These are phyloP conservation scores for Gymnopilus junonius DNA, from an alignment of 768 basidiomycete genomes.

Conservation along the genomic window DNA sequence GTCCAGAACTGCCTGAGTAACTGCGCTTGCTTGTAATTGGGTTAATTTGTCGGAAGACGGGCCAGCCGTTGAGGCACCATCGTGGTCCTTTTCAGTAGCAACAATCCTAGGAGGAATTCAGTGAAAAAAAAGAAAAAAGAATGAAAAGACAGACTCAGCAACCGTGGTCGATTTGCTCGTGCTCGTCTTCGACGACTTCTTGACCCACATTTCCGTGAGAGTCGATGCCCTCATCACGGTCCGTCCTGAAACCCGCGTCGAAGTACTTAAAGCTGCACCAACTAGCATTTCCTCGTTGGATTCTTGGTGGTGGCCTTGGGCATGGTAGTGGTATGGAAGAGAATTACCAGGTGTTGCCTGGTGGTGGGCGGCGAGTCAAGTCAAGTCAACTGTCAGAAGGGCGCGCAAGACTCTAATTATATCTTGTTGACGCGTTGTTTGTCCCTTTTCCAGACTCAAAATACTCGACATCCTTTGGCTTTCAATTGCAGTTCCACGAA, in stretches of 20 bases:
- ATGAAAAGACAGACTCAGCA: constrained; percentile 4
- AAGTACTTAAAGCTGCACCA: constrained; percentile 1
- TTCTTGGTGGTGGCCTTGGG: constrained; percentile 35
- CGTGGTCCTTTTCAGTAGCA: neutral
- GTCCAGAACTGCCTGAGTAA: constrained; percentile 36
- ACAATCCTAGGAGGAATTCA: neutral
- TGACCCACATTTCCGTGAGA: constrained; percentile 25
- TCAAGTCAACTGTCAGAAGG: neutral
- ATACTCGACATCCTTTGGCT: too few relatives aligned
- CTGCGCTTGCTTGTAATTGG: constrained; percentile 24
- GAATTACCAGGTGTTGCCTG: neutral
- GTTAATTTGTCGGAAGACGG: constrained; percentile 11
- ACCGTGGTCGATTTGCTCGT: neutral
- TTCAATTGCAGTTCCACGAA: too few relatives aligned
- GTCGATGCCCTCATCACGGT: constrained; percentile 12
- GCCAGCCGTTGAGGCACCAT: neutral
- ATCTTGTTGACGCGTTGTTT: constrained; percentile 33
- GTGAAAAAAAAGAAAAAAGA: neutral
- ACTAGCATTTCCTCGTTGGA: constrained; percentile 14
- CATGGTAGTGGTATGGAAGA: constrained; percentile 23
- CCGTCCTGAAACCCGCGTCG: constrained; percentile 13
- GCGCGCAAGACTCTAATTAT: neutral
- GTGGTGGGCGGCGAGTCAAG: neutral
- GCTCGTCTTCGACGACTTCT: constrained; percentile 12
- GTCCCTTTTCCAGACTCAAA: too few relatives aligned